Evolutionary conservation across 1,284 basidiomycete species (phyloP).

Genomic region (Irpex sp.): DNA sequence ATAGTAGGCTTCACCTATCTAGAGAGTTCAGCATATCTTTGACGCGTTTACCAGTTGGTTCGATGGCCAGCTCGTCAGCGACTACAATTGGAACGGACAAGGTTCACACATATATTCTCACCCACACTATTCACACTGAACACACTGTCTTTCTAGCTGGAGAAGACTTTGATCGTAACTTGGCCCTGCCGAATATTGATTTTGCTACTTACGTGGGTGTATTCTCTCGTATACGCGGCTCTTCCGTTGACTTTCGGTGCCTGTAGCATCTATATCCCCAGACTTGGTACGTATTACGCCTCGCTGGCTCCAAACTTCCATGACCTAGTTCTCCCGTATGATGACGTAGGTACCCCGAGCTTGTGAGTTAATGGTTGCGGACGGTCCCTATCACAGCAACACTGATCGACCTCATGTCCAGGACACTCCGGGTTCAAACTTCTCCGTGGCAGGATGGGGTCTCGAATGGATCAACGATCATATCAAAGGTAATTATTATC

Average conservation of each 20-base stretch:
- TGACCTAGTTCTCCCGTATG: not conserved
- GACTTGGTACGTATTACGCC: slow-evolving; percentile 34
- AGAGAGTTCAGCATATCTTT: not conserved
- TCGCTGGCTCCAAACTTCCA: not conserved
- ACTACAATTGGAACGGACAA: slow-evolving; percentile 57
- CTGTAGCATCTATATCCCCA: slow-evolving; percentile 50
- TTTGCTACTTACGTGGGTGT: slow-evolving; percentile 49
- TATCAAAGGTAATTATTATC: slow-evolving; percentile 32
- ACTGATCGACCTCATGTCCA: slow-evolving; percentile 14
- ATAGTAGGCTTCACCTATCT: slow-evolving; percentile 24
- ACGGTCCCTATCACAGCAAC: not conserved
- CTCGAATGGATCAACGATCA: slow-evolving; percentile 51
- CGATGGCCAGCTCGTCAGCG: slow-evolving; percentile 39
- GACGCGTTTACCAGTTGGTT: slow-evolving; percentile 29
- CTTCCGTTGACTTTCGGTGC: not conserved
- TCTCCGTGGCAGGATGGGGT: slow-evolving; percentile 46
- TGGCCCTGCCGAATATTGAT: slow-evolving; percentile 49
- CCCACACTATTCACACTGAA: not conserved
- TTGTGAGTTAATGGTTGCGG: slow-evolving; percentile 20
- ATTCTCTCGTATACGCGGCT: not conserved
- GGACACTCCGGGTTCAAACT: slow-evolving; percentile 49
- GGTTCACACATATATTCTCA: slow-evolving; percentile 25
- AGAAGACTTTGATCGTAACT: slow-evolving; percentile 50
- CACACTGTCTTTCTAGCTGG: slow-evolving; percentile 32
- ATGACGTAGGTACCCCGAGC: slow-evolving; percentile 25